phyloP scores from a whole-genome alignment of 192 early-diverging fungal species.

The Borealophlyctis nickersoniae region DNA sequence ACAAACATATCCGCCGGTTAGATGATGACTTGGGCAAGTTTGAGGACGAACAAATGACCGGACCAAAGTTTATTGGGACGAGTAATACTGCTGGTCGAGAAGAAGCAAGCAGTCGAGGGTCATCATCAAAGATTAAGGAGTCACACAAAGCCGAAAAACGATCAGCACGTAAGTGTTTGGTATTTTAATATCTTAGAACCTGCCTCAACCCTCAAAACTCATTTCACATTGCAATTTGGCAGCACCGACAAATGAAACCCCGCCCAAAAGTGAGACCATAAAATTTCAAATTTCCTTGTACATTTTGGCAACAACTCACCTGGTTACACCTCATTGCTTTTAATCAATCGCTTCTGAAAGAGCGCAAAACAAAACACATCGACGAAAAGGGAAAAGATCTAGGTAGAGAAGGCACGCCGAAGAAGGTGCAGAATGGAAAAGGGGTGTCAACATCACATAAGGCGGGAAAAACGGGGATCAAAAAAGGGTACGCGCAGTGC shows the following conservation, averaged over 20 bases:
- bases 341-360: not conserved
- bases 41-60: constrained; percentile 85
- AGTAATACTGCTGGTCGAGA: not conserved
- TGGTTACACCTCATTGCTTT: too few relatives aligned
- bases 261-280: not conserved
- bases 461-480: too few relatives aligned
- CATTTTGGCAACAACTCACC: too few relatives aligned
- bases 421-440: not conserved
- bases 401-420: not conserved
- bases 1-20: constrained; percentile 81
- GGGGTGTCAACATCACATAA: too few relatives aligned
- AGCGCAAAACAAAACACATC: constrained; percentile 11
- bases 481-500: too few relatives aligned
- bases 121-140: not conserved
- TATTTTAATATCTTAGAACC: too few relatives aligned
- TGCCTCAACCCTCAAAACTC: too few relatives aligned
- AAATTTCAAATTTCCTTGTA: too few relatives aligned
- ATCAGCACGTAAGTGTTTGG: not conserved
- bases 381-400: not conserved
- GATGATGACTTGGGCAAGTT: constrained; percentile 91
- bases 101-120: not conserved
- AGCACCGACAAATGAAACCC: not conserved
- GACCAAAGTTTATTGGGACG: constrained; percentile 27
- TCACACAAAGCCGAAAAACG: not conserved
- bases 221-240: too few relatives aligned